A percentile compares a stretch with the other conserved stretches of the same genome.
phyloP scores from a whole-genome alignment of 148 eudicot species.

The Euryodendron excelsum region DNA sequence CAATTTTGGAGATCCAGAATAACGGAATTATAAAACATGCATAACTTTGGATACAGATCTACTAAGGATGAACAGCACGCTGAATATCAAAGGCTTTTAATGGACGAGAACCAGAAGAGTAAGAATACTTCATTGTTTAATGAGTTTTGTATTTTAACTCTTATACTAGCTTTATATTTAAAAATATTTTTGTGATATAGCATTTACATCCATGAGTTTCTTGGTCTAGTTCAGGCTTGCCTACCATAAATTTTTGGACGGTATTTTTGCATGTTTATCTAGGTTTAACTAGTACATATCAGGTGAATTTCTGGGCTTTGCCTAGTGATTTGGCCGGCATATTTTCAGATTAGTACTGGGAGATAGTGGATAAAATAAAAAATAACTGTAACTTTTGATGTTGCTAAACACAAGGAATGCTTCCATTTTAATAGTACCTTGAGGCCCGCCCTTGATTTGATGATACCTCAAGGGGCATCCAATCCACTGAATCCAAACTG shows the following conservation, averaged over 20 bases:
- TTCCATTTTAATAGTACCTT: background rate
- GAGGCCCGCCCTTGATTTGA: background rate
- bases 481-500: no score
- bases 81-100: slow-evolving; percentile 44
- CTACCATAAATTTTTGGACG: background rate
- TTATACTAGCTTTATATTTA: background rate
- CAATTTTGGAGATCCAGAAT: background rate
- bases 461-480: no score
- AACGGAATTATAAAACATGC: background rate
- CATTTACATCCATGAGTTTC: background rate
- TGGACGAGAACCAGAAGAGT: slow-evolving; percentile 70
- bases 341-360: background rate
- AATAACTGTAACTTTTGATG: background rate
- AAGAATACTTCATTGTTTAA: slow-evolving; percentile 28
- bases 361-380: background rate
- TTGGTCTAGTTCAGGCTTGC: background rate
- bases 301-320: background rate
- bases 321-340: background rate
- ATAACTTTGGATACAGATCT: slow-evolving; percentile 42
- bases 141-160: background rate
- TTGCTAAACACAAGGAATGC: background rate
- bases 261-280: background rate
- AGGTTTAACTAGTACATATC: background rate
- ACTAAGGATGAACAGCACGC: slow-evolving; percentile 44
- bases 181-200: background rate